Percentiles rank a stretch among this genome's conserved stretches.
Evolutionary conservation across 75 land plant species (phyloP).

Genomic region (Selaginella tamariscina): DNA sequence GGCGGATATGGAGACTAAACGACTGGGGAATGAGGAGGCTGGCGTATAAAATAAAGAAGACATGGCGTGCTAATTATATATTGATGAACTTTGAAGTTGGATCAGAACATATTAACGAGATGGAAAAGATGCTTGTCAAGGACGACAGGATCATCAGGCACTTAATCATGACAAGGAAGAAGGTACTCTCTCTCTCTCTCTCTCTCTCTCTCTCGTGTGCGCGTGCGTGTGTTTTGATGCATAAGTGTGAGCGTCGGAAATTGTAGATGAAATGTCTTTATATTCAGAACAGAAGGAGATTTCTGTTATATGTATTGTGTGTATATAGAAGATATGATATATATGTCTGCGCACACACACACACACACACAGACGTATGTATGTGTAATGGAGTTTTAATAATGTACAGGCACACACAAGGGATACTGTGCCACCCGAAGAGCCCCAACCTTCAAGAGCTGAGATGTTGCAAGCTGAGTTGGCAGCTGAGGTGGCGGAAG

Average conservation of each 20-base stretch:
- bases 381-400: no score
- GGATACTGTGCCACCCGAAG: conserved; percentile 69
- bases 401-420: no score
- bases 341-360: no score
- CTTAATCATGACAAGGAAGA: conserved; percentile 56
- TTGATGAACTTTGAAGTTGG: conserved; percentile 90
- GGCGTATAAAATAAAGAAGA: conserved; percentile 82
- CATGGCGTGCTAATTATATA: conserved; percentile 64
- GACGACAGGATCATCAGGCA: conserved; percentile 92
- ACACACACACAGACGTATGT: no score
- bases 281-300: no score
- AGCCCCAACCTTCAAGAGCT: conserved; percentile 18
- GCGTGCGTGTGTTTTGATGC: no score
- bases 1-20: conserved; percentile 77
- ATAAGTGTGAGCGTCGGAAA: no score
- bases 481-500: background rate
- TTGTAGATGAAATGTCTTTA: no score
- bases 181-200: conserved; percentile 66
- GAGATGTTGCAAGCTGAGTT: background rate
- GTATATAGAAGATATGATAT: no score
- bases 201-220: no score
- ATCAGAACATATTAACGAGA: conserved; percentile 54
- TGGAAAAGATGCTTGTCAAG: conserved; percentile 63
- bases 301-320: no score
- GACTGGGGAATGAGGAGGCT: conserved; percentile 87